These are phyloP conservation scores for Salmacisia buchloeana DNA, from an alignment of 1,284 basidiomycete species.

Conservation along the genomic window DNA sequence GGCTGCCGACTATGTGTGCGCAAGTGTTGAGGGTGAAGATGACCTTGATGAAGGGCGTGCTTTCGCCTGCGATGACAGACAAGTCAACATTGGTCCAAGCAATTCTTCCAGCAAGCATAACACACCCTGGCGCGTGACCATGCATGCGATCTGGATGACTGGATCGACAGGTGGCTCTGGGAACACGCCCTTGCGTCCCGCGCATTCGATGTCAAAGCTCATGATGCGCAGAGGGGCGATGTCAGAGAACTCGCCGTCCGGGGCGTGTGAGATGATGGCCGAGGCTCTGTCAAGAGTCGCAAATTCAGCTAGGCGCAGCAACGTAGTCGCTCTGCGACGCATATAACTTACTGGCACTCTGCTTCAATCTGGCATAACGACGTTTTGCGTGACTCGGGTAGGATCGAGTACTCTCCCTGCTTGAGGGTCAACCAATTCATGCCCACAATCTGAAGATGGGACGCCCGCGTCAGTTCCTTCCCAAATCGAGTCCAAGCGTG, in stretches of 20 bases:
- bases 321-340: too few species aligned
- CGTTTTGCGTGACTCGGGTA: conserved; percentile 24
- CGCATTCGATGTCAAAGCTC: conserved; percentile 50
- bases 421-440: conserved; percentile 49
- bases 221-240: conserved; percentile 47
- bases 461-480: background rate
- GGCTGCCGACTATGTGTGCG: conserved; percentile 47
- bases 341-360: conserved; percentile 24
- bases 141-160: conserved; percentile 50
- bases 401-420: conserved; percentile 40
- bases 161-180: conserved; percentile 45
- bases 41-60: conserved; percentile 46
- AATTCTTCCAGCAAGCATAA: background rate
- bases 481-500: background rate
- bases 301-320: background rate
- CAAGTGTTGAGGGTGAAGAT: conserved; percentile 49
- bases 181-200: conserved; percentile 49
- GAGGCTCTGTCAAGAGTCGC: conserved; percentile 19
- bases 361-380: conserved; percentile 48
- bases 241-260: conserved; percentile 47
- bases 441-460: conserved; percentile 39
- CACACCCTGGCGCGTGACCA: conserved; percentile 49
- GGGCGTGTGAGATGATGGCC: conserved; percentile 38
- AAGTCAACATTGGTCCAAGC: background rate
- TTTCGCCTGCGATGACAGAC: conserved; percentile 17